Conservation (phyloP, 208 protist genomes). For the Acanthamoeba royreba region DNA sequence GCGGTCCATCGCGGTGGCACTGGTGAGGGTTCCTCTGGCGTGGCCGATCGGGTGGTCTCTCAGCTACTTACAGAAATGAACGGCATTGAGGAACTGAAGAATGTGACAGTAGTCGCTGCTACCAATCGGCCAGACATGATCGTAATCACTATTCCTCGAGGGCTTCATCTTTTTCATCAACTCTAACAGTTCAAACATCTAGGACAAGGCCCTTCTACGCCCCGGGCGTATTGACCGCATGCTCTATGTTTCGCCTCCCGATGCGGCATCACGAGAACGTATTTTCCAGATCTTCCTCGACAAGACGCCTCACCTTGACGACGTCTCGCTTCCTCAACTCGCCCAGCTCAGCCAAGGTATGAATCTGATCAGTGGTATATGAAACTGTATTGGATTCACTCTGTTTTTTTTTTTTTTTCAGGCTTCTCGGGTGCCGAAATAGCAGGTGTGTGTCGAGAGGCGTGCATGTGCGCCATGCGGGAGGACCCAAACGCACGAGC, state of each 20-base stretch:
- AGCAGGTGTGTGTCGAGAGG: slow-evolving; percentile 8
- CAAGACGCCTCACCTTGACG: slow-evolving; percentile 72
- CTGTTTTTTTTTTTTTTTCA: neutral
- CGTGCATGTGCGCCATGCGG: slow-evolving; percentile 20
- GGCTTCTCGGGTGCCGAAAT: slow-evolving; percentile 38
- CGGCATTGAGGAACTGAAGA: slow-evolving; percentile 83
- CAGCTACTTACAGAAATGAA: slow-evolving; percentile 98
- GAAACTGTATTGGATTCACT: neutral
- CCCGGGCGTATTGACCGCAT: slow-evolving; percentile 94
- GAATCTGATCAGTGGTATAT: neutral
- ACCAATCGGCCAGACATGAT: slow-evolving; percentile 98
- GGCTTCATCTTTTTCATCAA: neutral
- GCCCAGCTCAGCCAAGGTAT: slow-evolving; percentile 68
- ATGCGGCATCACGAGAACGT: slow-evolving; percentile 75
- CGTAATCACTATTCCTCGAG: neutral
- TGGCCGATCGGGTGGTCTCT: slow-evolving; percentile 94
- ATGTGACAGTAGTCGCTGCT: slow-evolving; percentile 97
- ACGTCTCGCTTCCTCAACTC: slow-evolving; percentile 79
- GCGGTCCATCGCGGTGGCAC: slow-evolving; percentile 37
- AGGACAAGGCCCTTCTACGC: slow-evolving; percentile 93
- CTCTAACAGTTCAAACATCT: neutral
- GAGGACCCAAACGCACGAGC: neutral
- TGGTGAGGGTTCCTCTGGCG: slow-evolving; percentile 43
- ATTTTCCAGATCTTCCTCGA: slow-evolving; percentile 87
- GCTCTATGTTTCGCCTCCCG: slow-evolving; percentile 90